These are phyloP conservation scores for Pythium phragmitis DNA, from an alignment of 352 stramenopile species.

Conservation along the genomic window DNA sequence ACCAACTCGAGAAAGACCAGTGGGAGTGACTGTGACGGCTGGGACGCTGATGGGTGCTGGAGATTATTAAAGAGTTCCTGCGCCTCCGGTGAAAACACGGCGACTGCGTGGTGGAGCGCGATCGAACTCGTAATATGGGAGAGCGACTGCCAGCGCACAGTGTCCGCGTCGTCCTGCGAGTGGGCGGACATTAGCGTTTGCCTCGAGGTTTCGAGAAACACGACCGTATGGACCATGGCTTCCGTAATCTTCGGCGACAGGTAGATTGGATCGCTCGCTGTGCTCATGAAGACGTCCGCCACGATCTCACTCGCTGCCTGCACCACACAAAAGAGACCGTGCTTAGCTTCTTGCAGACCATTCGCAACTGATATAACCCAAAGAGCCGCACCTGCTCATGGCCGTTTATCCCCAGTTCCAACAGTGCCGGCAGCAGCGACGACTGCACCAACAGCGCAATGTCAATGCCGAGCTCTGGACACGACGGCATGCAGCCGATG, in stretches of 20 bases:
- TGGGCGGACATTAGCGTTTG: constrained; percentile 4
- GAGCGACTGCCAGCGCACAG: constrained; percentile 15
- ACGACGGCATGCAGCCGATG: constrained; percentile 47
- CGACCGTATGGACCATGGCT: constrained; percentile 33
- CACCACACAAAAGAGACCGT: not conserved
- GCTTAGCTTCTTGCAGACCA: too few species aligned
- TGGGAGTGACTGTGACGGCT: not conserved
- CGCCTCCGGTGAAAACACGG: constrained; percentile 18
- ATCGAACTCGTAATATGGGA: constrained; percentile 26
- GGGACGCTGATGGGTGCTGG: not conserved
- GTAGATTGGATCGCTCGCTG: constrained; percentile 13
- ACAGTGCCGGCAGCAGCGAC: constrained; percentile 14
- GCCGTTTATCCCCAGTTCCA: not conserved
- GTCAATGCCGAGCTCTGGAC: constrained; percentile 24
- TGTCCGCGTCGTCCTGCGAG: not conserved
- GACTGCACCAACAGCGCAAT: not conserved
- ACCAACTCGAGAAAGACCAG: constrained; percentile 58
- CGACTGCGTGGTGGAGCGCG: constrained; percentile 24
- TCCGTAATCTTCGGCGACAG: constrained; percentile 17
- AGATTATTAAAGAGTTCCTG: constrained; percentile 10
- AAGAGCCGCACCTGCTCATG: constrained; percentile 2
- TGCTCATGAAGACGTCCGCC: constrained; percentile 53
- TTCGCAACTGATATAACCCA: too few species aligned
- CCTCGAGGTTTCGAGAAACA: constrained; percentile 25
- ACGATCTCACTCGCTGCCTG: constrained; percentile 65